Evolutionary conservation across 2,329 filamentous ascomycete species (phyloP), one percentile per base, ranked within the genome.

Genomic region (Venturia effusa): DNA sequence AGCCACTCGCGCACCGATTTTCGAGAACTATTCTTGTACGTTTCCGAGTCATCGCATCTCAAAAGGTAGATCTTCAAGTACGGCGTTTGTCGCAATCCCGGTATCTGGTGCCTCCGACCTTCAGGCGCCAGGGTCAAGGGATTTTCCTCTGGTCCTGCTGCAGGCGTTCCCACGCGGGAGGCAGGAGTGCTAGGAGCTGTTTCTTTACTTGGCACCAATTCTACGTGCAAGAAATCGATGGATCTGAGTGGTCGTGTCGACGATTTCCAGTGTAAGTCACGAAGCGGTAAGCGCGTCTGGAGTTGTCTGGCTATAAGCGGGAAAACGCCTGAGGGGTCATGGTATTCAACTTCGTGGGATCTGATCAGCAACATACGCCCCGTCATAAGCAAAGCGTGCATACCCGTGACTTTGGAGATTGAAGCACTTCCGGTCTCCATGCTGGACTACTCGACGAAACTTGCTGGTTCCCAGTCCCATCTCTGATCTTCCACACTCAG

Each of bases 221-320:
- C 92, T 70, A 97, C 85, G 71, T 97, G 91, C 48, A 99, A 84
- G 15, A 91, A 92, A 71, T 92, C 88, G 74, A 99, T 99, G 17
- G 94, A 97, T 68, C 94, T 88, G 41, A 97, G 79, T 2, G 94
- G 94, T 0, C 94, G 88, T 34, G 88, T 88, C 66, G 95, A 90
- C 17, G 94, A 96, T 75, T 97, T 95, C 94, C 94, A 99, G 72
- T 97, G 91, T 57, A 99, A 85, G 71, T 97, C 95, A 67, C 87
- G 88, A 43, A 99, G 81, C 40, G 94, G 94, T 0, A 97, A 82
- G 63, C 90, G 88, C 51, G 88, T 81, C 48, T 89, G 81, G 65
- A 99, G 81, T 65, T 92, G 86, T 2, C 90, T 85, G 13, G 88
- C 87, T 54, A 97, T 80, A 62, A 93, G 83, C 65, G 90, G 86